phyloP scores from a whole-genome alignment of 192 early-diverging fungal species.

The Umbelopsis sp. region DNA sequence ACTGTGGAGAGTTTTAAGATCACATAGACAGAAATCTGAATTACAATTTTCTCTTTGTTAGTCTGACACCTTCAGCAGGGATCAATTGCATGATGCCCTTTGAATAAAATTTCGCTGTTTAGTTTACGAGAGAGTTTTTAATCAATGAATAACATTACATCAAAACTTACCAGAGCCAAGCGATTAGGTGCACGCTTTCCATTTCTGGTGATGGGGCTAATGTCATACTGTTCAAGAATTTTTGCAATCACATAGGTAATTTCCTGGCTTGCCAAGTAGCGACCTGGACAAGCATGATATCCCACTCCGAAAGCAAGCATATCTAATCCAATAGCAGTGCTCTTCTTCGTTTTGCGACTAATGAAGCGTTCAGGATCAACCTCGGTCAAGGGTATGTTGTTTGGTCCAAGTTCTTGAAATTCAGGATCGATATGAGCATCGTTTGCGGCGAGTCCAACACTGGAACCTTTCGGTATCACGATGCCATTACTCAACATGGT shows the following conservation, averaged over 20 bases:
- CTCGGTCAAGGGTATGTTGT: conserved; percentile 1
- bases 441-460: background rate
- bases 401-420: background rate
- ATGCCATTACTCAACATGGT: conserved; percentile 5
- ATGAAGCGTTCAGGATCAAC: conserved; percentile 30
- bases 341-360: conserved; percentile 3
- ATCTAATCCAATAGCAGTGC: conserved; percentile 1
- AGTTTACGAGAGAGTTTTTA: background rate
- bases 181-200: background rate
- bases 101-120: too few species aligned
- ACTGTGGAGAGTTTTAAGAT: too few species aligned
- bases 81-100: background rate
- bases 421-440: background rate
- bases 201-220: background rate
- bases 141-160: background rate
- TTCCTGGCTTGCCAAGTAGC: conserved; percentile 32
- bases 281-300: conserved; percentile 38
- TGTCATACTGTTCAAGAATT: background rate
- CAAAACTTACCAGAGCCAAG: background rate
- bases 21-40: too few species aligned
- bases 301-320: conserved; percentile 32
- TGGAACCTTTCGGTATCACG: conserved; percentile 19
- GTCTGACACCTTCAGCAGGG: background rate
- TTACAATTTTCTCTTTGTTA: background rate
- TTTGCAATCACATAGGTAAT: conserved; percentile 27